phyloP scores from a whole-genome alignment of 23 red algal genomes.

The Gracilaria vermiculophylla region DNA sequence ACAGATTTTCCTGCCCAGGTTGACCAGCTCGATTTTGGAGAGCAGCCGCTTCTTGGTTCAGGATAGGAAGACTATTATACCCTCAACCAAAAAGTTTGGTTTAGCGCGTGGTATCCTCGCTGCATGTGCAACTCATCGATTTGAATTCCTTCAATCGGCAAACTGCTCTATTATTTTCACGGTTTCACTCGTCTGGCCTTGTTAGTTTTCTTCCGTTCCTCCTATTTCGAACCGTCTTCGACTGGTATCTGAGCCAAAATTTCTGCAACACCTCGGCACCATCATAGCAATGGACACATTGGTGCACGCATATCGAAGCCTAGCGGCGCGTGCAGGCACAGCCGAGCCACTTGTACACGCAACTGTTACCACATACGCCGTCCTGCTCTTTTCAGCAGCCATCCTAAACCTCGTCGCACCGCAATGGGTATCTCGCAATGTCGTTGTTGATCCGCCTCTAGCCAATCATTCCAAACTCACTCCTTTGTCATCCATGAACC shows the following conservation, averaged over 20 bases:
- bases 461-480: not conserved
- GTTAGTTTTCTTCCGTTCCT: too few relatives aligned
- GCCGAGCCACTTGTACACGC: slow-evolving; percentile 48
- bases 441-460: not conserved
- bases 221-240: not conserved
- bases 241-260: not conserved
- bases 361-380: slow-evolving; percentile 19
- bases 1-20: too few relatives aligned
- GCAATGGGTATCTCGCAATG: slow-evolving; percentile 54
- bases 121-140: too few relatives aligned
- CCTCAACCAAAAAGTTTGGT: too few relatives aligned
- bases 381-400: slow-evolving; percentile 17
- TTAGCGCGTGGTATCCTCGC: too few relatives aligned
- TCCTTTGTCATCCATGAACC: not conserved
- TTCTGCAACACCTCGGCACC: not conserved
- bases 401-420: slow-evolving; percentile 33
- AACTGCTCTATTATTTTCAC: too few relatives aligned
- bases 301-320: slow-evolving; percentile 9
- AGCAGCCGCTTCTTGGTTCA: too few relatives aligned
- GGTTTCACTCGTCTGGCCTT: too few relatives aligned
- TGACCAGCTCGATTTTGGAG: too few relatives aligned
- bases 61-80: too few relatives aligned
- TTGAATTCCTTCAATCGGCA: too few relatives aligned
- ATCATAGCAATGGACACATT: slow-evolving; percentile 18
- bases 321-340: slow-evolving; percentile 34